Conservation (phyloP, 257 asterid genomes). For the Lycium ferocissimum region DNA sequence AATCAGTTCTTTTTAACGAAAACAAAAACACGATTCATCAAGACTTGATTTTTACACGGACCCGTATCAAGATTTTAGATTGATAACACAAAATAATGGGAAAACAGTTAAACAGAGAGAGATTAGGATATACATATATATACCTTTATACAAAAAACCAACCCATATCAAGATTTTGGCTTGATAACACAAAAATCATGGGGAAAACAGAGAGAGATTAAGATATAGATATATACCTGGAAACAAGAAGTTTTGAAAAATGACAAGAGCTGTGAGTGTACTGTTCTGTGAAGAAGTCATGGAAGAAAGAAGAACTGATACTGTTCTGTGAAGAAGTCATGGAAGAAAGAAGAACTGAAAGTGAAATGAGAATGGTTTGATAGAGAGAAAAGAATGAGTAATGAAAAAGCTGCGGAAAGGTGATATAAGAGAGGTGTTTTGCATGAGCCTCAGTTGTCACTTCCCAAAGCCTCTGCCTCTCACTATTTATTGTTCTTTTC, state of each 20-base stretch:
- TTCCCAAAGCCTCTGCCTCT: neutral
- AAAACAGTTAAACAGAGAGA: neutral
- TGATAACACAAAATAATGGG: neutral
- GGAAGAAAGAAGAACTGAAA: neutral
- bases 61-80: constrained; percentile 6
- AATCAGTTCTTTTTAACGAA: no score
- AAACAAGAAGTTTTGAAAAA: constrained; percentile 35
- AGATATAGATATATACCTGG: constrained; percentile 16
- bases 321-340: constrained; percentile 38
- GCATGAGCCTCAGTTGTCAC: constrained; percentile 46
- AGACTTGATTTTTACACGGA: no score
- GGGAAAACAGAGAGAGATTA: neutral
- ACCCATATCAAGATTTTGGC: constrained; percentile 10
- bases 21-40: no score
- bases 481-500: constrained; percentile 15
- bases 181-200: constrained; percentile 11
- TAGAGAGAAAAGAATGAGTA: neutral
- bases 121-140: no score
- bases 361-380: neutral
- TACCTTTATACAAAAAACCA: constrained; percentile 24
- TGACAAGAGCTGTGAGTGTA: constrained; percentile 44
- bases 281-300: constrained; percentile 38
- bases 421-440: neutral
- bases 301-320: neutral
- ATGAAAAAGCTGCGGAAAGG: neutral